Evolutionary conservation across 805 yeast genomes (phyloP), one percentile per base, ranked within the genome.

Genomic region (Pichia exigua): DNA sequence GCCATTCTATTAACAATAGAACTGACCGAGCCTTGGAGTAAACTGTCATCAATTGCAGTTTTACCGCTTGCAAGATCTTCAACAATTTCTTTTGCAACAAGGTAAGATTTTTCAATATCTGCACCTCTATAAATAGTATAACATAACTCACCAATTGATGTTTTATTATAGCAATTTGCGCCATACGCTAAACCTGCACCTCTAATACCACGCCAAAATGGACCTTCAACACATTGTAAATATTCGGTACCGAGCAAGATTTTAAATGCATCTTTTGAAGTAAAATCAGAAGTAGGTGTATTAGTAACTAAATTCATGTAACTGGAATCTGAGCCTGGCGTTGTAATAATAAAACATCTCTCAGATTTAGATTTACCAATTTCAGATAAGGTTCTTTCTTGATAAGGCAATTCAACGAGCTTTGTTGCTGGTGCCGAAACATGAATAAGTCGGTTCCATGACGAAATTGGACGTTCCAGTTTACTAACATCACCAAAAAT

Each of bases 151-250:
- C 95, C 92, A 42, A 78, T 69, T 58, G 89, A 96, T 13, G 78
- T 62, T 55, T 77, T 75, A 46, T 79, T 73, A 44, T 73, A 63
- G 58, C 88, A 73, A 50, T 72, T 73, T 1, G 92, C 94, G 40
- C 97, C 97, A 65, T 94, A 94, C 0, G 97, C 97, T 43, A 87
- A 72, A 2, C 99, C 99, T 1, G 90, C 77, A 42, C 99, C 99
- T 68, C 99, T 79, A 35, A 94, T 87, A 51, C 95, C 96, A 61
- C 88, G 79, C 97, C 98, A 92, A 56, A 92, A 84, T 38, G 98
- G 99, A 3, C 99, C 99, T 66, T 94, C 99, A 20, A 88, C 89
- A 39, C 89, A 85, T 57, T 84, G 86, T 51, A 94, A 72, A 60
- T 82, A 85, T 50, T 86, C 90, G 8, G 85, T 76, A 8, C 90